Base-by-base conservation (phyloP, 768 basidiomycete species). In the Antrodiella citrinella region DNA sequence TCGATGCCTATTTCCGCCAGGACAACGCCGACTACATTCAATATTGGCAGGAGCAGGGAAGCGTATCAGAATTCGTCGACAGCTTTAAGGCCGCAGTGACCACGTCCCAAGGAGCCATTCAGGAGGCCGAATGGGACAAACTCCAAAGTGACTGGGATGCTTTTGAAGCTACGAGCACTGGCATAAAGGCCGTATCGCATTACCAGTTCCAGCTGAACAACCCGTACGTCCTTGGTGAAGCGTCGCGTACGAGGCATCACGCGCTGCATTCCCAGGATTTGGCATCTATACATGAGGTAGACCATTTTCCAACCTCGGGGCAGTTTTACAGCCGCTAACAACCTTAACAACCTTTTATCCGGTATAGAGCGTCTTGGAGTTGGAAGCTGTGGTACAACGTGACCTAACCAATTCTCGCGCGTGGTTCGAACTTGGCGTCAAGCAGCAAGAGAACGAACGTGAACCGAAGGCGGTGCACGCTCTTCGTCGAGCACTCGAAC, bases 391-490 rank as follows among this genome's bases (percentile, higher is more conserved):
- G 21, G 92, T 95, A 12, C 90, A 95, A 61, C 77, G 75, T 38
- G 78, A 92, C 58, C 81, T 84, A 53, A 69, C 64, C 7, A 77
- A 87, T 57, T 81, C 87, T 3, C 56, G 67, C 26, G 85, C 84
- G 7, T 99, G 96, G 96, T 94, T 79, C 62, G 80, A 86, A 56
- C 82, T 98, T 45, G 96, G 96, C 21, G 84, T 99, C 45, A 93
- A 90, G 66, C 96, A 98, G 62, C 96, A 99, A 66, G 94, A 96
- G 67, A 96, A 94, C 63, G 96, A 99, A 65, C 82, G 94, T 13
- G 96, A 99, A 68, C 75, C 77, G 5, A 84, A 91, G 58, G 96
- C 96, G 3, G 77, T 98, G 39, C 76, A 82, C 49, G 96, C 96
- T 1, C 76, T 99, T 18, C 71, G 76, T 45, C 84, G 84, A 49